Conservation (phyloP, 805 yeast genomes). For the Ogataea siamensis region DNA sequence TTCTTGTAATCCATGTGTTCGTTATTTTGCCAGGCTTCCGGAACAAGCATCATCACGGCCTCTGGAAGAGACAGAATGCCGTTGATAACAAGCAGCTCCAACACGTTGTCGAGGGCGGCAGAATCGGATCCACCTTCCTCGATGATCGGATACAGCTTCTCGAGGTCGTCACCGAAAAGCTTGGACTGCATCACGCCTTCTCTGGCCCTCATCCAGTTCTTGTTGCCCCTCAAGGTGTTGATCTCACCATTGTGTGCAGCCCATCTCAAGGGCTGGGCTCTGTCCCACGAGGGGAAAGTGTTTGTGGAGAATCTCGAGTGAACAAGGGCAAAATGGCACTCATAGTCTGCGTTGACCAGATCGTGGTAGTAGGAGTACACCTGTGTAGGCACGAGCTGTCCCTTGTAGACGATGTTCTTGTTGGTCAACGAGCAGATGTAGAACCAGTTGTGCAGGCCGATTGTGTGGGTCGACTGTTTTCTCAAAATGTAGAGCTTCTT, state of each 20-base stretch:
- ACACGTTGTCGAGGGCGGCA: conserved; percentile 94
- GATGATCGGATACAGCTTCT: conserved; percentile 87
- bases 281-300: conserved; percentile 99
- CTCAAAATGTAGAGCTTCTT: conserved; percentile 81
- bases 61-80: conserved; percentile 92
- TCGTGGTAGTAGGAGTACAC: conserved; percentile 95
- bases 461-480: conserved; percentile 85
- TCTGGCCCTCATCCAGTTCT: conserved; percentile 98
- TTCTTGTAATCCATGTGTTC: conserved; percentile 82
- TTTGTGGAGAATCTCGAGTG: conserved; percentile 97
- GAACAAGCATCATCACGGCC: conserved; percentile 95
- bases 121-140: conserved; percentile 99
- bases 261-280: conserved; percentile 97
- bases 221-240: conserved; percentile 94
- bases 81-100: conserved; percentile 86
- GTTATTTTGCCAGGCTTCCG: conserved; percentile 98
- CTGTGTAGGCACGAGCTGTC: conserved; percentile 95
- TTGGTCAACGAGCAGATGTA: conserved; percentile 90
- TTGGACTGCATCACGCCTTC: conserved; percentile 93
- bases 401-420: conserved; percentile 92
- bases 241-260: conserved; percentile 99
- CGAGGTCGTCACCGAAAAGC: conserved; percentile 88
- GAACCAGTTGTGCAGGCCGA: conserved; percentile 96
- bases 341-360: conserved; percentile 84
- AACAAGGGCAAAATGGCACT: conserved; percentile 93